A percentile compares a stretch with the other conserved stretches of the same genome.
phyloP scores from a whole-genome alignment of 1,139 yeast genomes.

The Chernovozyma sophiae-reginae region DNA sequence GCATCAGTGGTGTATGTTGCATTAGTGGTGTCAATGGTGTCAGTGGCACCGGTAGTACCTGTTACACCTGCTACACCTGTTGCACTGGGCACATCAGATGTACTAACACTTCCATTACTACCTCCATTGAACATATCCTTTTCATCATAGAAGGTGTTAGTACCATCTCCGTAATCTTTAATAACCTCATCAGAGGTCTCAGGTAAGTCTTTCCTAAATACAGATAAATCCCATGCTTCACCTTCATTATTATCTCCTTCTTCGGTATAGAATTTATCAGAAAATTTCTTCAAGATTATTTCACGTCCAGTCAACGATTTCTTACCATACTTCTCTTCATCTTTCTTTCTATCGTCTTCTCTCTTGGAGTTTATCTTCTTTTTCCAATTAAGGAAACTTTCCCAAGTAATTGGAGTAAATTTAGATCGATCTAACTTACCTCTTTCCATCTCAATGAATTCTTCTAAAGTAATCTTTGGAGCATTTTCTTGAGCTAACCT shows the following conservation, averaged over 20 bases:
- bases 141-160: background rate
- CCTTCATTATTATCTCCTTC: slow-evolving; percentile 45
- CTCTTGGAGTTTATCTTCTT: slow-evolving; percentile 58
- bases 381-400: slow-evolving; percentile 86
- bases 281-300: slow-evolving; percentile 67
- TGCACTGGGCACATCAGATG: too few relatives aligned
- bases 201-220: slow-evolving; percentile 49
- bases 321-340: slow-evolving; percentile 43
- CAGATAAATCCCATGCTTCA: slow-evolving; percentile 69
- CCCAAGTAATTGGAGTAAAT: slow-evolving; percentile 84
- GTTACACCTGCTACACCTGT: too few relatives aligned
- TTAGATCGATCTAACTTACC: slow-evolving; percentile 71
- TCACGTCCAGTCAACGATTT: slow-evolving; percentile 72
- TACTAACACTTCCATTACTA: too few relatives aligned
- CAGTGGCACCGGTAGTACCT: too few relatives aligned
- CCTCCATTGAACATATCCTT: too few relatives aligned
- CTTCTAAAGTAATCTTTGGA: slow-evolving; percentile 92
- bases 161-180: slow-evolving; percentile 56
- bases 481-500: slow-evolving; percentile 79
- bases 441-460: slow-evolving; percentile 92
- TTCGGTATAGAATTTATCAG: slow-evolving; percentile 57
- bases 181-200: slow-evolving; percentile 35
- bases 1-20: too few relatives aligned
- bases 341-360: slow-evolving; percentile 54
- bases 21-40: too few relatives aligned